phyloP scores from a whole-genome alignment of 2,329 filamentous ascomycete genomes.

The Aureobasidium vineae region DNA sequence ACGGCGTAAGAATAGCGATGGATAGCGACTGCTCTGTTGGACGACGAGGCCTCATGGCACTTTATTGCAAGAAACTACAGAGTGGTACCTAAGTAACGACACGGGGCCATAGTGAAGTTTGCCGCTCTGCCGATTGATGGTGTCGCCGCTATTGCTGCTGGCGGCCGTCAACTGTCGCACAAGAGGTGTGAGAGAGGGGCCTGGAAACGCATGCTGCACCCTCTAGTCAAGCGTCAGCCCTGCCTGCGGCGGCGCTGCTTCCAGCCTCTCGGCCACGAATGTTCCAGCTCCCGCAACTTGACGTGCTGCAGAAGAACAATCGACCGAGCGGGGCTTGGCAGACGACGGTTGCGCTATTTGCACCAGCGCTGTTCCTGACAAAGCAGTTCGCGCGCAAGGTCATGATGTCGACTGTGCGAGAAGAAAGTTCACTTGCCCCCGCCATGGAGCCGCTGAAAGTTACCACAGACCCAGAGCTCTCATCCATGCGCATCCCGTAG shows the following conservation, averaged over 20 bases:
- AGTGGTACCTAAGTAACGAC: conserved; percentile 1
- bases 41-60: neutral
- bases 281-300: neutral
- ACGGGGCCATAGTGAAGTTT: conserved; percentile 7
- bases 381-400: neutral
- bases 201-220: neutral
- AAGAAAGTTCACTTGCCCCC: conserved; percentile 23
- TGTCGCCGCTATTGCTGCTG: conserved; percentile 8
- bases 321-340: conserved; percentile 6
- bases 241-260: neutral
- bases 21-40: conserved; percentile 8
- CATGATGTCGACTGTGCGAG: conserved; percentile 16
- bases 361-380: neutral
- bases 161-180: conserved; percentile 2
- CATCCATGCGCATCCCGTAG: neutral
- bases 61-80: conserved; percentile 8
- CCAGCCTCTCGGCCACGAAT: conserved; percentile 3
- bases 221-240: neutral
- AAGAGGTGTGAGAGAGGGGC: neutral
- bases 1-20: neutral
- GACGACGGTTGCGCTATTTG: conserved; percentile 15
- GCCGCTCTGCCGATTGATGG: conserved; percentile 6
- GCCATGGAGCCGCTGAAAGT: conserved; percentile 15
- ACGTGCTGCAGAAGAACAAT: neutral
- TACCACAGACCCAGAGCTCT: neutral